Evolutionary conservation across 805 yeast species (phyloP).

Genomic region (Suhomyces xylopsoci): DNA sequence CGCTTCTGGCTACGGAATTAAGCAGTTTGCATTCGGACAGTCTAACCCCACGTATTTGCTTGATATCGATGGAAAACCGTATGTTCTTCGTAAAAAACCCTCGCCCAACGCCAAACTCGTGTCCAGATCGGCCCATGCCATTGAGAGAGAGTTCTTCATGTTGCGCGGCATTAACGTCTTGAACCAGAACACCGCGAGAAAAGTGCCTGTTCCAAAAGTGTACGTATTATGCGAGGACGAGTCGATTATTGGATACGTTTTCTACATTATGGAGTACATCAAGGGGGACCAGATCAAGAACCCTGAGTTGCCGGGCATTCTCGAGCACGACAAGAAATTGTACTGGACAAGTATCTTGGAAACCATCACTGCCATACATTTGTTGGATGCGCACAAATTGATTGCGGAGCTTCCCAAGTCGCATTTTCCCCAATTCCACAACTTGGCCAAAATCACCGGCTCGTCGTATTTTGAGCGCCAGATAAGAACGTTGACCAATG

Average conservation of each 20-base stretch:
- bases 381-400: slow-evolving; percentile 43
- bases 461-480: slow-evolving; percentile 53
- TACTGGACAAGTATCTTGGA: slow-evolving; percentile 50
- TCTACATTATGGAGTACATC: slow-evolving; percentile 59
- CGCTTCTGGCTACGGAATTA: slow-evolving; percentile 24
- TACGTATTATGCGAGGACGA: slow-evolving; percentile 56
- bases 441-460: slow-evolving; percentile 12
- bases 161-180: slow-evolving; percentile 36
- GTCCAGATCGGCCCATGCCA: slow-evolving; percentile 58
- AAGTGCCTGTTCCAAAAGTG: slow-evolving; percentile 56
- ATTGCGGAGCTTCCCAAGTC: slow-evolving; percentile 40
- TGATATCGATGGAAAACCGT: slow-evolving; percentile 34
- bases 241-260: slow-evolving; percentile 50
- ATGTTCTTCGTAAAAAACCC: slow-evolving; percentile 58
- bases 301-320: slow-evolving; percentile 43
- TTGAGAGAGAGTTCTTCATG: slow-evolving; percentile 58
- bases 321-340: slow-evolving; percentile 18
- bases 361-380: slow-evolving; percentile 49
- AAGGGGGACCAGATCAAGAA: slow-evolving; percentile 55
- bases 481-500: slow-evolving; percentile 43
- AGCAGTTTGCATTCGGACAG: slow-evolving; percentile 62
- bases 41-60: slow-evolving; percentile 60
- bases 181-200: slow-evolving; percentile 14
- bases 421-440: slow-evolving; percentile 44
- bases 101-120: slow-evolving; percentile 47